Percentiles rank a stretch among this genome's conserved stretches.
These are phyloP conservation scores for Podospora pseudocomata DNA, from an alignment of 495 filamentous ascomycete species.

Conservation along the genomic window DNA sequence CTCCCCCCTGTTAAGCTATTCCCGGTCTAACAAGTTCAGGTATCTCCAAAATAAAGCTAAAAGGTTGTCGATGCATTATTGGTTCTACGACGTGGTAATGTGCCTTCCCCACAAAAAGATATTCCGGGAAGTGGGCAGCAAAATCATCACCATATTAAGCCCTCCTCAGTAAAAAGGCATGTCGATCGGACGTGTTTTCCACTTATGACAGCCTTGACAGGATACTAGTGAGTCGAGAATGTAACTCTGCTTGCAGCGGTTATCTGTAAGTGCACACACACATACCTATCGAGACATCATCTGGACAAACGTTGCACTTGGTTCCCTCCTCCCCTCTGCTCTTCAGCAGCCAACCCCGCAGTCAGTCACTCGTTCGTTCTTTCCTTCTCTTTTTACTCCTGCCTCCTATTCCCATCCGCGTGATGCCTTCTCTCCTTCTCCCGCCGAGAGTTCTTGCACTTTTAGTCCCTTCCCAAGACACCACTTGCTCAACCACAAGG, in stretches of 20 bases:
- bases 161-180: neutral
- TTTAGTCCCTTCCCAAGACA: neutral
- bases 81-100: neutral
- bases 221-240: neutral
- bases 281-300: neutral
- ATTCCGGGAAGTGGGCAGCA: neutral
- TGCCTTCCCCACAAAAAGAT: neutral
- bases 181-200: slow-evolving; percentile 12
- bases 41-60: neutral
- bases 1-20: neutral
- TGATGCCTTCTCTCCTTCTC: neutral
- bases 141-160: neutral
- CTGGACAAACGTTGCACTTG: neutral
- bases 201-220: slow-evolving; percentile 2
- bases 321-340: neutral
- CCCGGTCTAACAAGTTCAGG: too few relatives aligned
- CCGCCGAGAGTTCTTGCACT: neutral
- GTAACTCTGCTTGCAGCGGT: neutral
- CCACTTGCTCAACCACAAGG: too few relatives aligned
- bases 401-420: neutral
- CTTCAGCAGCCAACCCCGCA: neutral
- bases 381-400: neutral
- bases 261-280: neutral
- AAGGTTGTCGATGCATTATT: neutral
- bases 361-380: neutral